phyloP scores from a whole-genome alignment of 2,329 filamentous ascomycete species.

The Ophiostoma australiae region DNA sequence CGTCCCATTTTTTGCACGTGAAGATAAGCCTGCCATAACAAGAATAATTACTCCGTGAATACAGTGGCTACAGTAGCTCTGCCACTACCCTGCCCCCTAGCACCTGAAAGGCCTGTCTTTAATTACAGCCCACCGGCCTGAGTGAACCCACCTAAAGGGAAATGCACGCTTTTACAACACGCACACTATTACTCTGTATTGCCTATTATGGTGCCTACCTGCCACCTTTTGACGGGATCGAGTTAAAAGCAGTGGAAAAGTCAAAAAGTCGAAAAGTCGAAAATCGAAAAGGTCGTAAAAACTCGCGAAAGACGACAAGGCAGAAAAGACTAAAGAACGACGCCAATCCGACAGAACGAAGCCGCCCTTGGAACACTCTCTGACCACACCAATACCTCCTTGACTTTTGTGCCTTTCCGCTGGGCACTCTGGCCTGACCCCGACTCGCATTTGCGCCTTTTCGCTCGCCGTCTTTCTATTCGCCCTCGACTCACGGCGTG shows the following conservation, averaged over 20 bases:
- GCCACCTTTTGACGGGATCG: constrained; percentile 21
- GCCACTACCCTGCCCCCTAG: not conserved
- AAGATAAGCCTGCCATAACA: constrained; percentile 8
- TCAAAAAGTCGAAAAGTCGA: constrained; percentile 14
- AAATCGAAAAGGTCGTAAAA: not conserved
- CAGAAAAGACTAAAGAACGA: not conserved
- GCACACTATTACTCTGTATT: not conserved
- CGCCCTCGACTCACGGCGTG: not conserved
- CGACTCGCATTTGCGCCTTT: constrained; percentile 9
- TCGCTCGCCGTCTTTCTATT: not conserved
- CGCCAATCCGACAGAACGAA: not conserved
- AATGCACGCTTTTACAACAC: not conserved
- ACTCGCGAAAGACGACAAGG: not conserved
- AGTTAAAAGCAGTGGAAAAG: constrained; percentile 16
- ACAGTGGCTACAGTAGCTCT: not conserved
- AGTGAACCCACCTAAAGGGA: constrained; percentile 10
- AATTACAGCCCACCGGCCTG: not conserved
- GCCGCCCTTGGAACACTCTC: not conserved
- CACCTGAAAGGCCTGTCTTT: constrained; percentile 1
- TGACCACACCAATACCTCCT: not conserved
- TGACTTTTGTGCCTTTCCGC: not conserved
- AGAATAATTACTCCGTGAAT: not conserved
- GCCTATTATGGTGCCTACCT: constrained; percentile 18
- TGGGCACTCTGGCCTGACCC: not conserved
- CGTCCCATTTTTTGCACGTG: constrained; percentile 5